These are phyloP conservation scores for Bipolaris zeicola DNA, from an alignment of 2,329 filamentous ascomycete species.

Conservation along the genomic window DNA sequence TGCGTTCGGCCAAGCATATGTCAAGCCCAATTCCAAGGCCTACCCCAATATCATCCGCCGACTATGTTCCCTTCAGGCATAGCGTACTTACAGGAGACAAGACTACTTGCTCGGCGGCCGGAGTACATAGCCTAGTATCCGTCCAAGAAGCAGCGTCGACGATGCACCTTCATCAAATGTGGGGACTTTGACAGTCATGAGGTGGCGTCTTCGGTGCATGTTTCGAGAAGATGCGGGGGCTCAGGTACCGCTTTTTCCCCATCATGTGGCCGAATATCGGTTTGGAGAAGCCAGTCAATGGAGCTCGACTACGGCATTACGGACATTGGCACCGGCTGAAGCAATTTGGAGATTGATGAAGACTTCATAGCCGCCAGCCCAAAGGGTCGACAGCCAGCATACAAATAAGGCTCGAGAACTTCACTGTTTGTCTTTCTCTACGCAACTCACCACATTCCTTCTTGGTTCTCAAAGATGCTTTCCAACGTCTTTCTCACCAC, in stretches of 20 bases:
- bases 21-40: slow-evolving; percentile 18
- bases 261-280: slow-evolving; percentile 16
- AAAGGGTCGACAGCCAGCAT: slow-evolving; percentile 7
- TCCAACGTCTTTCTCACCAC: slow-evolving; percentile 26
- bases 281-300: slow-evolving; percentile 4
- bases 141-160: slow-evolving; percentile 3
- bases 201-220: slow-evolving; percentile 10
- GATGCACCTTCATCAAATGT: slow-evolving; percentile 22
- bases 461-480: slow-evolving; percentile 20
- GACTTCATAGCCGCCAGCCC: slow-evolving; percentile 8
- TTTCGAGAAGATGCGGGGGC: slow-evolving; percentile 21
- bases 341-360: slow-evolving; percentile 27
- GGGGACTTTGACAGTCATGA: slow-evolving; percentile 14
- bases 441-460: slow-evolving; percentile 8
- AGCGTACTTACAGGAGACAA: neutral
- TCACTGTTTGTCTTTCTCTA: neutral
- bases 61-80: slow-evolving; percentile 2
- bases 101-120: slow-evolving; percentile 13
- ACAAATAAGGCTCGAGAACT: slow-evolving; percentile 21
- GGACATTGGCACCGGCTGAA: slow-evolving; percentile 23
- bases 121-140: slow-evolving; percentile 21
- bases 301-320: slow-evolving; percentile 17
- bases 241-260: slow-evolving; percentile 20
- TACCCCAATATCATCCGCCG: slow-evolving; percentile 14
- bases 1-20: slow-evolving; percentile 10